Conservation (phyloP, 2,329 filamentous ascomycete species). For the Esteya vermicola region DNA sequence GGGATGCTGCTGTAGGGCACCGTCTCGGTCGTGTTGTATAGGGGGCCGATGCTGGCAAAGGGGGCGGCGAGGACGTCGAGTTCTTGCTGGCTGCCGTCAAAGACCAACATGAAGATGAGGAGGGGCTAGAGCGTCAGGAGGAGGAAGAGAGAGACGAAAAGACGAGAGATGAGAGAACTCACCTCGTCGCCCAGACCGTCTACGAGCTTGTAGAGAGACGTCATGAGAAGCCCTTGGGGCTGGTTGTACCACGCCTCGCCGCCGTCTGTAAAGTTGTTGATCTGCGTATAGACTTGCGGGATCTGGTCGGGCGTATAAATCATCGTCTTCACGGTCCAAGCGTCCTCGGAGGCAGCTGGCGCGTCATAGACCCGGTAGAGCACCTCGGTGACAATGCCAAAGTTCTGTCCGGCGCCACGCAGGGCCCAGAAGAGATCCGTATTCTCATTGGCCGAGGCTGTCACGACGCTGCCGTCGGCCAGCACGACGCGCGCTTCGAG, state of each 20-base stretch:
- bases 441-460: constrained; percentile 18
- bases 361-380: not conserved
- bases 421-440: constrained; percentile 27
- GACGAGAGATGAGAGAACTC: not conserved
- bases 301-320: not conserved
- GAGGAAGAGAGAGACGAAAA: not conserved
- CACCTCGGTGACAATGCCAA: not conserved
- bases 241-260: not conserved
- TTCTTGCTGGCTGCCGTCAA: not conserved
- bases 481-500: constrained; percentile 21
- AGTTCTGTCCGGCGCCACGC: constrained; percentile 19
- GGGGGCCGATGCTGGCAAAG: not conserved
- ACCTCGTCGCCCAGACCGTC: not conserved
- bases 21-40: not conserved
- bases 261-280: not conserved
- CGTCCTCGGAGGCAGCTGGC: not conserved
- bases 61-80: not conserved
- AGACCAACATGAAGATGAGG: not conserved
- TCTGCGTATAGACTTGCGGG: not conserved
- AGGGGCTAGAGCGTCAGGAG: not conserved
- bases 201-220: not conserved
- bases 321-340: not conserved
- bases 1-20: not conserved
- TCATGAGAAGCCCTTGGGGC: not conserved
- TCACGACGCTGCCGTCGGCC: constrained; percentile 21